Conservation (phyloP, 441 rosid species). For the Manihot esculenta region DNA sequence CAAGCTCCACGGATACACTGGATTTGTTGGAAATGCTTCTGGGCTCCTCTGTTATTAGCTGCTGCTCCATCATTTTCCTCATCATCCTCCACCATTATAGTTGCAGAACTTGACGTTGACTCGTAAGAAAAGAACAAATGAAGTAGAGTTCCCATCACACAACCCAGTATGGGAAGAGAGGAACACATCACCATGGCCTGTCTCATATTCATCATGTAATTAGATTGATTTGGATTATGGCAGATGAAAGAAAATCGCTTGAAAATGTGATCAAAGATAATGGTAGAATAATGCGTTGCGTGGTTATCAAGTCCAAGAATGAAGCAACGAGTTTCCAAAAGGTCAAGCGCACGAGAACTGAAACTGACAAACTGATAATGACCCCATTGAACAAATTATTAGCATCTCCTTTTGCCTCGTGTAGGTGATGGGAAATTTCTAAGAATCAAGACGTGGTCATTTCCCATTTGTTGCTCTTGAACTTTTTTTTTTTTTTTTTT, state of each 20-base stretch:
- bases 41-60: slow-evolving; percentile 18
- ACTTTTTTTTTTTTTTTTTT: too few species aligned
- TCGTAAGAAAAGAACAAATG: slow-evolving; percentile 4
- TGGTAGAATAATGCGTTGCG: slow-evolving; percentile 2
- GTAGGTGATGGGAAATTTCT: too few species aligned
- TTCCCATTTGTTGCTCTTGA: too few species aligned
- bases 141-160: slow-evolving; percentile 16
- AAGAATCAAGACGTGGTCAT: too few species aligned
- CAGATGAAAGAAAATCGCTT: background rate
- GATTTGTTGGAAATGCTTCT: slow-evolving; percentile 35
- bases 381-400: background rate
- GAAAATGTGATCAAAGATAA: background rate
- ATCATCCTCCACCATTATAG: background rate
- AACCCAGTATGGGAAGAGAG: slow-evolving; percentile 33
- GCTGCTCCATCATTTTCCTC: slow-evolving; percentile 6
- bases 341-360: background rate
- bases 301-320: slow-evolving; percentile 2
- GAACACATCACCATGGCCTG: slow-evolving; percentile 13
- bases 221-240: background rate
- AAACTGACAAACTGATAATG: background rate
- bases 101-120: background rate
- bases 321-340: background rate
- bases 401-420: too few species aligned
- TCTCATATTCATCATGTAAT: slow-evolving; percentile 26
- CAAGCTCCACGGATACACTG: slow-evolving; percentile 33